These are phyloP conservation scores for Cyclotella sp. DNA, from an alignment of 108 stramenopile species.

Conservation along the genomic window DNA sequence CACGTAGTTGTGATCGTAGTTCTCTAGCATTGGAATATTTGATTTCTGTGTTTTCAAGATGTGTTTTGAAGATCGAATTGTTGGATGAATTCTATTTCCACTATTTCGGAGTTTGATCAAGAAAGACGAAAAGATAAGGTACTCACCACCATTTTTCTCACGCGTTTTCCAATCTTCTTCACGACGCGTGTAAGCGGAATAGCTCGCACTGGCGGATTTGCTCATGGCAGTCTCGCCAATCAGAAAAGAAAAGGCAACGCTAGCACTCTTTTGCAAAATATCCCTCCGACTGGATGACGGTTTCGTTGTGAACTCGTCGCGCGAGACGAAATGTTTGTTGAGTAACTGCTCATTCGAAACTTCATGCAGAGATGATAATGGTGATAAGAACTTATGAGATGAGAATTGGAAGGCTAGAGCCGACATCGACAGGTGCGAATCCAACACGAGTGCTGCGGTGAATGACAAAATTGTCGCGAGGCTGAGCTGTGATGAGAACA, in stretches of 20 bases:
- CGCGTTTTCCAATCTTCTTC: constrained; percentile 87
- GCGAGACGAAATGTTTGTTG: not conserved
- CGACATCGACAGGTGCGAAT: too few relatives aligned
- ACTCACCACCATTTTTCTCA: constrained; percentile 62
- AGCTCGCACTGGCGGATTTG: constrained; percentile 58
- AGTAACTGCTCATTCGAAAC: not conserved
- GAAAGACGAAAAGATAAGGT: too few relatives aligned
- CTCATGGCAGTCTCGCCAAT: constrained; percentile 27
- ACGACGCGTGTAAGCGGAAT: constrained; percentile 70
- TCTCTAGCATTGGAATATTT: constrained; percentile 63
- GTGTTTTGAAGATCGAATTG: not conserved
- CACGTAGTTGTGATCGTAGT: constrained; percentile 68
- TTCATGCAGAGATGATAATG: not conserved
- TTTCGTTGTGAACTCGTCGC: not conserved
- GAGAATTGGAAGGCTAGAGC: too few relatives aligned
- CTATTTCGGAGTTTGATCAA: not conserved
- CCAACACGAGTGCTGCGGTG: too few relatives aligned
- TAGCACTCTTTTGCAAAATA: constrained; percentile 29
- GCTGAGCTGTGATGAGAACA: too few relatives aligned
- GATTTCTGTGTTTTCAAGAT: constrained; percentile 52
- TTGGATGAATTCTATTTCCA: not conserved
- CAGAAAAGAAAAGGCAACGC: constrained; percentile 27
- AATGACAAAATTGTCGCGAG: too few relatives aligned
- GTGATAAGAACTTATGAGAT: too few relatives aligned
- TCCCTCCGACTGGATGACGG: constrained; percentile 19